These are phyloP conservation scores for Monilinia aucupariae DNA, from an alignment of 2,329 filamentous ascomycete genomes.

Conservation along the genomic window DNA sequence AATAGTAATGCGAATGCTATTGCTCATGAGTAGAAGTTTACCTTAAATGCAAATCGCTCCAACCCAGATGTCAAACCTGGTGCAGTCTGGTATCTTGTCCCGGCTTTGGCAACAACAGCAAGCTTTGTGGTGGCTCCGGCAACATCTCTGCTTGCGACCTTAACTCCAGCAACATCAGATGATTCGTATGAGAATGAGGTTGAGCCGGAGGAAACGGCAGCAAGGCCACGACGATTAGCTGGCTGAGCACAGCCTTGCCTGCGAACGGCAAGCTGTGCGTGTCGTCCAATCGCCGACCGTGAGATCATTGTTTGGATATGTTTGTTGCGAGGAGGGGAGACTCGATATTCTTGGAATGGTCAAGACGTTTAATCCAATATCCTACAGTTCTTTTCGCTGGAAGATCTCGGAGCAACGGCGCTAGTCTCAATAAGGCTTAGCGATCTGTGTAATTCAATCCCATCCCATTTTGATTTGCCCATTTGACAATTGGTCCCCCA, in stretches of 20 bases:
- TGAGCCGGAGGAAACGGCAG: slow-evolving; percentile 58
- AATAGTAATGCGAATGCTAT: slow-evolving; percentile 14
- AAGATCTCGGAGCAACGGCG: slow-evolving; percentile 17
- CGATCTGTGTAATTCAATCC: not conserved
- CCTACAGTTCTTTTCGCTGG: slow-evolving; percentile 24
- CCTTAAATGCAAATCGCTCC: slow-evolving; percentile 97
- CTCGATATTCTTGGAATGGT: slow-evolving; percentile 20
- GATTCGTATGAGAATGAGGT: slow-evolving; percentile 82
- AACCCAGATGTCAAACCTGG: slow-evolving; percentile 87
- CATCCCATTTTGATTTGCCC: slow-evolving; percentile 11
- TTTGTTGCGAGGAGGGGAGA: slow-evolving; percentile 21
- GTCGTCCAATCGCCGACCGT: slow-evolving; percentile 58
- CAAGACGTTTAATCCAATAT: slow-evolving; percentile 11
- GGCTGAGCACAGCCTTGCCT: slow-evolving; percentile 52
- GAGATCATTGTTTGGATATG: slow-evolving; percentile 59
- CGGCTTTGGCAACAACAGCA: slow-evolving; percentile 87
- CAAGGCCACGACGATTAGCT: slow-evolving; percentile 55
- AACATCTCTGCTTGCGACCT: slow-evolving; percentile 86
- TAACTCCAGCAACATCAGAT: slow-evolving; percentile 75
- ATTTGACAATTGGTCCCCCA: slow-evolving; percentile 11
- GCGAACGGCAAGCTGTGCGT: slow-evolving; percentile 57
- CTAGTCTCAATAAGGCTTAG: slow-evolving; percentile 7
- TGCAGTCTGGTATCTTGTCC: slow-evolving; percentile 84
- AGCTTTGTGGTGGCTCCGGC: slow-evolving; percentile 84
- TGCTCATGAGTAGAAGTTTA: slow-evolving; percentile 21